Percentiles rank a stretch among this genome's conserved stretches.
phyloP scores from a whole-genome alignment of 2,329 filamentous ascomycete species.

The Ceratocystiopsis brevicomis region DNA sequence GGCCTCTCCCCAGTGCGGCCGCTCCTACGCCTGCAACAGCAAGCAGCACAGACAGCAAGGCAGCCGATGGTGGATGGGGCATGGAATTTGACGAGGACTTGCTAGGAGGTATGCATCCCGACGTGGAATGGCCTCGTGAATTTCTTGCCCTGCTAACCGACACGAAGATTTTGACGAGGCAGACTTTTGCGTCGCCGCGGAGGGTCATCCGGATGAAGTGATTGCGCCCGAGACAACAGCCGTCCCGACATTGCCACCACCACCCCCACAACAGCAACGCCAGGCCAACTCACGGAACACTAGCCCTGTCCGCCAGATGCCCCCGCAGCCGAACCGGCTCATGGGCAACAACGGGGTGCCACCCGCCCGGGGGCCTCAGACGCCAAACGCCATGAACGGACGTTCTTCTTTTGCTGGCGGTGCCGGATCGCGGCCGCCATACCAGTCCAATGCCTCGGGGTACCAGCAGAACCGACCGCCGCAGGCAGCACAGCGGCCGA shows the following conservation, averaged over 20 bases:
- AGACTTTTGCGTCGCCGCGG: constrained; percentile 51
- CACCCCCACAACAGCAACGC: constrained; percentile 5
- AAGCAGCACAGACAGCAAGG: too few species aligned
- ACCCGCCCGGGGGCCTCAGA: constrained; percentile 7
- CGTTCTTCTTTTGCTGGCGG: too few species aligned
- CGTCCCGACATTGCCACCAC: constrained; percentile 3
- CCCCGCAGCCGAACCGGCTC: constrained; percentile 1
- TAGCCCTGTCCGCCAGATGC: constrained; percentile 9
- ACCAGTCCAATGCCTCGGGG: background rate
- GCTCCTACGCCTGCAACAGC: background rate
- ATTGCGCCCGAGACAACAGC: constrained; percentile 26
- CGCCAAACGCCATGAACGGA: constrained; percentile 1
- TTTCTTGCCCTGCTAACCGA: too few species aligned
- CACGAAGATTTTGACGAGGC: constrained; percentile 52
- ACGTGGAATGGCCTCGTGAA: too few species aligned
- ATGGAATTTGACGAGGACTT: constrained; percentile 22
- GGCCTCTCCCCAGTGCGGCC: background rate
- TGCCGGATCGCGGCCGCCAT: background rate
- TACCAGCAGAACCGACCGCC: constrained; percentile 2
- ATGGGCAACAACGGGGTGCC: constrained; percentile 4
- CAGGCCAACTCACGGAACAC: constrained; percentile 9
- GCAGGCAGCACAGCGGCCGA: background rate
- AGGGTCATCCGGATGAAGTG: constrained; percentile 63
- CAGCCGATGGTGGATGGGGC: too few species aligned
- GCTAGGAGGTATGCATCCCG: constrained; percentile 24